Base-by-base conservation (phyloP, 805 yeast species). In the Wilhelminamyces savonicus region DNA sequence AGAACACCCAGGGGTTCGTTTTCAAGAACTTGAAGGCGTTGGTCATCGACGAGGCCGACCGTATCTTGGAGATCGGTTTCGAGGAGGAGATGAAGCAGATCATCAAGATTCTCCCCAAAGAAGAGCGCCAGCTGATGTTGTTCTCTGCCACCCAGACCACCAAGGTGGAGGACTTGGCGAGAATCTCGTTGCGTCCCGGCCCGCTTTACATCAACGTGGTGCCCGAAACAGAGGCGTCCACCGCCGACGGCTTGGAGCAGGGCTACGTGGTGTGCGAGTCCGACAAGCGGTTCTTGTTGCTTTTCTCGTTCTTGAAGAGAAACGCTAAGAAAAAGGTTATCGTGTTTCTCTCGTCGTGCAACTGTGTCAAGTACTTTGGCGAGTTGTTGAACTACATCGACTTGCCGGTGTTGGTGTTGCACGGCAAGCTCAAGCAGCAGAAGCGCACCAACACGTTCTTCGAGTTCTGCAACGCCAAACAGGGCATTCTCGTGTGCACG, bases 131-230 rank as follows among this genome's bases (percentile, higher is more conserved):
- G 59, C 73, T 95, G 23, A 90, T 92, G 97, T 66, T 92, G 40
- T 92, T 92, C 54, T 90, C 97, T n/a, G 99, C 99, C 27, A 92
- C 99, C 1, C 98, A 92, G 60, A 92, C 98, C 18, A 92, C 97
- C 23, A 92, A 94, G 62, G 98, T 92, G 41, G 97, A 92, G 59
- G 98, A 92, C 64, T 70, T 92, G 51, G 98, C 99, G 11, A 76
- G 99, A 60, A 90, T 92, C 30, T 90, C 98, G 3, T 69, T 94
- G 48, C 78, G 94, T 55, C 80, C 88, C 30, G 97, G 97, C 26
- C 97, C 98, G 9, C 60, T 75, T 36, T 94, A 88, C 59, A 92
- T 92, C 41, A 92, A 90, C 51, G 98, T 92, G 29, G 96, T 83
- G 39, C 78, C 81, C 27, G 84, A 79, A 46, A 74, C 80, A 26